Percentiles rank a stretch among this genome's conserved stretches.
Conservation (phyloP, 306 rosid genomes). For the Heteromeles arbutifolia region DNA sequence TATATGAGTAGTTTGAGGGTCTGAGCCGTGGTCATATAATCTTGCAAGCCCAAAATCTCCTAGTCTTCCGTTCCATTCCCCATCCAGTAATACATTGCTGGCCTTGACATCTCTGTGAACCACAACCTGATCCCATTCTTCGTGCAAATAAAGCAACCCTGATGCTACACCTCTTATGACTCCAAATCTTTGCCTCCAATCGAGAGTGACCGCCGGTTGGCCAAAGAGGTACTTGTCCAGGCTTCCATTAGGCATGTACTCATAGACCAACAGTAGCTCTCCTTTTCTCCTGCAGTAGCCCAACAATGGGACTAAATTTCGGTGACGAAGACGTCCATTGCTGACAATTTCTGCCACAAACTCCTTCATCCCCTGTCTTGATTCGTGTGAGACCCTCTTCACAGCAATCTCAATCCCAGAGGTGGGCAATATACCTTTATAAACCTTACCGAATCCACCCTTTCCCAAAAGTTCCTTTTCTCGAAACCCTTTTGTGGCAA, state of each 20-base stretch:
- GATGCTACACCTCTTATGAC: slow-evolving; percentile 31
- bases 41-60: slow-evolving; percentile 39
- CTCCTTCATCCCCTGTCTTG: slow-evolving; percentile 34
- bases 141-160: slow-evolving; percentile 26
- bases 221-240: slow-evolving; percentile 26
- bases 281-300: slow-evolving; percentile 31
- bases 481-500: slow-evolving; percentile 33
- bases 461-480: slow-evolving; percentile 25
- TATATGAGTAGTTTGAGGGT: slow-evolving; percentile 22
- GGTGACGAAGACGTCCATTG: slow-evolving; percentile 24
- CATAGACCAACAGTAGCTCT: slow-evolving; percentile 25
- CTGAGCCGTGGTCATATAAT: slow-evolving; percentile 27
- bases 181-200: slow-evolving; percentile 26
- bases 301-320: slow-evolving; percentile 25
- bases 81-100: slow-evolving; percentile 26
- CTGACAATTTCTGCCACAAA: slow-evolving; percentile 34
- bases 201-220: slow-evolving; percentile 4
- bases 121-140: slow-evolving; percentile 30
- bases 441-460: slow-evolving; percentile 33
- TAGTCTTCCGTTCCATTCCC: slow-evolving; percentile 17
- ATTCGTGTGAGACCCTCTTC: slow-evolving; percentile 27
- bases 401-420: slow-evolving; percentile 27
- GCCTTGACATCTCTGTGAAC: slow-evolving; percentile 38
- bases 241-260: slow-evolving; percentile 36
- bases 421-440: slow-evolving; percentile 15